These are phyloP conservation scores for Bidens hawaiensis DNA, from an alignment of 140 eudicot species.

Conservation along the genomic window DNA sequence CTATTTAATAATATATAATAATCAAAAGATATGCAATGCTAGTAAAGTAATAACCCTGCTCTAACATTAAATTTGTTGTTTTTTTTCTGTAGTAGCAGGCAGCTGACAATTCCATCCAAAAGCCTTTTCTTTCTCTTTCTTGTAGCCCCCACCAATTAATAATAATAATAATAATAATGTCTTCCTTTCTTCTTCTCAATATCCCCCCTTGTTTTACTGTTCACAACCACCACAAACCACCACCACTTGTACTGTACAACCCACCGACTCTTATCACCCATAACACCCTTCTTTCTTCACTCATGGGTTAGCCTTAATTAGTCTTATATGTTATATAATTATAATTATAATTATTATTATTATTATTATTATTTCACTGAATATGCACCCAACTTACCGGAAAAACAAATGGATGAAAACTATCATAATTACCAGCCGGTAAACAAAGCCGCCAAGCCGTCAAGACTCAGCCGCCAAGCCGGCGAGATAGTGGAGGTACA, in stretches of 20 bases:
- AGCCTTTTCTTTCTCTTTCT: background rate
- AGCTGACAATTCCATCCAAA: background rate
- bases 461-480: slow-evolving; percentile 40
- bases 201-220: background rate
- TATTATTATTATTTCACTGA: background rate
- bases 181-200: background rate
- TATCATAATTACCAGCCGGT: background rate
- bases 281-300: background rate
- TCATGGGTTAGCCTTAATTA: background rate
- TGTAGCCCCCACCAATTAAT: background rate
- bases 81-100: background rate
- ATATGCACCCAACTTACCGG: slow-evolving; percentile 40
- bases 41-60: background rate
- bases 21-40: background rate
- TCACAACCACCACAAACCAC: background rate
- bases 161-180: background rate
- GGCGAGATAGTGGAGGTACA: slow-evolving; percentile 70
- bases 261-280: background rate
- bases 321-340: no score
- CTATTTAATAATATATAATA: no score
- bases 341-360: no score
- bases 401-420: slow-evolving; percentile 47
- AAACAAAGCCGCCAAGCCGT: slow-evolving; percentile 21
- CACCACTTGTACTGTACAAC: background rate
- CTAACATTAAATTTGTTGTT: background rate